Base-by-base conservation (phyloP, 2,329 filamentous ascomycete genomes). In the Aspergillus tubingensis region DNA sequence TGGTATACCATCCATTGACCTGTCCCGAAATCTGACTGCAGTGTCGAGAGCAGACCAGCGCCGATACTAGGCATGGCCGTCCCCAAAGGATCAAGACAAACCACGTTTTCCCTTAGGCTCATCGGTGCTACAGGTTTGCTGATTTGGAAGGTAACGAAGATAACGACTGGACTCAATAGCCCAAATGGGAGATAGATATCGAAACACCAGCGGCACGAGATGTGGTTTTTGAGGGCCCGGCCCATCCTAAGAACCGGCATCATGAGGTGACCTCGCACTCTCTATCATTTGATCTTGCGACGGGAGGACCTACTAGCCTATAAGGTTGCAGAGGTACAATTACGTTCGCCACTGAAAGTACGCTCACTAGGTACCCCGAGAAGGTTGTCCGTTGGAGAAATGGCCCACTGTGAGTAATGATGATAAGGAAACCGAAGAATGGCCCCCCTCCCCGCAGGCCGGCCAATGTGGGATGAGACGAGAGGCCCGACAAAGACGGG, bases 201-300 rank as follows among this genome's bases (percentile, higher is more conserved):
- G 69, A 80, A 80, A 59, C 68, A 82, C 80, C 79, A 81, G 4
- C 80, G 69, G 79, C 80, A 81, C 17, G 76, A 74, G 8, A 73
- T 59, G 49, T 68, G 61, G 53, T 27, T 15, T 4, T 74, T 75
- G 47, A 77, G 73, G 15, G 68, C 72, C 53, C 75, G 72, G 6
- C 79, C 79, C 47, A 62, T 27, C 19, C 32, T 36, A 36, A 5
- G 5, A 36, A 36, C 10, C 32, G 11, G 32, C 32, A 32, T 5
- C 5, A 36, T 2, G 32, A 13, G 32, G 32, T 8, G 25, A 27
- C 25, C 25, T 27, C 7, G 25, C 7, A 27, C 7, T 27, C 25
- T 8, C 25, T 3, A 27, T 27, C 7, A 27, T 27, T 27, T 27
- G 25, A 27, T 8, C 7, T 27, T 27, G 25, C 25, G 6, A 27